Evolutionary conservation across 106 monocot genomes (phyloP).

Genomic region (Apostasia ramifera): DNA sequence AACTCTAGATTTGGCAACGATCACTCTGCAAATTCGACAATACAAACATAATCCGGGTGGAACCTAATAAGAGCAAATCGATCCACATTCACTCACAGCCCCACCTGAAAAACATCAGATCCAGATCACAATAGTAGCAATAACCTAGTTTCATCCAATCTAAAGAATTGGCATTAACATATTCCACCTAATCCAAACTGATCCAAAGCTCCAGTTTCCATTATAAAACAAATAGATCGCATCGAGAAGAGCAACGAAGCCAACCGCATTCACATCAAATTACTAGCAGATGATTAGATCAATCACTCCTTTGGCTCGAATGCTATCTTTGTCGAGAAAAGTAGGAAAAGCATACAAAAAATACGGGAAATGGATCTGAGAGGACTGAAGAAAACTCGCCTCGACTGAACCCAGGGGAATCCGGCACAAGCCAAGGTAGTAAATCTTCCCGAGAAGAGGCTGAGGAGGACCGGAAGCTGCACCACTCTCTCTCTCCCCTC

Average conservation of each 20-base stretch:
- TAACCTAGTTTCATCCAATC: not conserved
- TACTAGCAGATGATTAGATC: not conserved
- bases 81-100: constrained; percentile 1
- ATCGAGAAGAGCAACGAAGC: not conserved
- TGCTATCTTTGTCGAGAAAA: not conserved
- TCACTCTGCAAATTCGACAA: not conserved
- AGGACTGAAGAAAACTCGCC: not conserved
- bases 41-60: not conserved
- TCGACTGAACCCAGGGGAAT: not conserved
- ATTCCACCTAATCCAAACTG: not conserved
- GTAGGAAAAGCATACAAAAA: not conserved
- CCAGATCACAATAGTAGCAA: constrained; percentile 2
- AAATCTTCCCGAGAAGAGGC: no score
- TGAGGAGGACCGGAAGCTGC: no score
- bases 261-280: not conserved
- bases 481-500: no score
- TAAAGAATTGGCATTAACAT: not conserved
- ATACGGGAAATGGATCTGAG: not conserved
- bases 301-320: not conserved
- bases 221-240: not conserved
- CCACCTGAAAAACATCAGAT: constrained; percentile 1
- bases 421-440: no score
- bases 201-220: not conserved
- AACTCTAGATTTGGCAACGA: no score
- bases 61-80: not conserved